Evolutionary conservation across 176 grass and related monocot genomes (phyloP), one percentile per base, ranked within the genome.

Genomic region (Pontederia paniculata): DNA sequence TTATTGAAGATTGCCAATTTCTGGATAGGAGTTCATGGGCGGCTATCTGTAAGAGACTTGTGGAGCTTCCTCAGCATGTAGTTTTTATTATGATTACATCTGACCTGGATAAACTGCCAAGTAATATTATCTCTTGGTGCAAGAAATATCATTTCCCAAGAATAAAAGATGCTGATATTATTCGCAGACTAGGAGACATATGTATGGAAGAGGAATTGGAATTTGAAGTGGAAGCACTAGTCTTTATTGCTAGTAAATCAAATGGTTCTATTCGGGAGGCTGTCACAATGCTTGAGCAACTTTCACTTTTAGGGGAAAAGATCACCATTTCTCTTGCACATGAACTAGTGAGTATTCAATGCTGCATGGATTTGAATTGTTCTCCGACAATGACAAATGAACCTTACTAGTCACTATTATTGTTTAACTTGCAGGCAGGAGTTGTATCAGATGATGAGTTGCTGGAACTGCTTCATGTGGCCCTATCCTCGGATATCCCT

Each of bases 21-120:
- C 74, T 97, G 47, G 63, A 85, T 63, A 84, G 80, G 78, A 82
- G 85, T 52, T 73, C 65, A 25, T 95, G 90, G 90, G 80, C 76
- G 57, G 81, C 71, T 10, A 80, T 95, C 58, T 89, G 55, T 48
- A 83, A 65, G 50, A 95, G 74, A 60, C 70, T 86, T 41, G 79
- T 86, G 54, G 76, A 73, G 55, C 78, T 95, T 45, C 82, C 90
- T 74, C 69, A 58, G 12, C 79, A 73, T 71, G 60, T 77, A 45
- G 84, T 95, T 23, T 82, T 95, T 75, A 69, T 95, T 50, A 95
- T 95, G 90, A 49, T 95, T 67, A 95, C 90, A 37, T 80, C 81
- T 17, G 86, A 95, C 43, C 25, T 76, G 46, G 90, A 95, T 42
- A 95, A 83, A 44, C 43, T 95, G 23, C 90, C 90, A 17, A 82